Percentiles rank a stretch among this genome's conserved stretches.
phyloP scores from a whole-genome alignment of 257 asterid species.

The Apocynum venetum region DNA sequence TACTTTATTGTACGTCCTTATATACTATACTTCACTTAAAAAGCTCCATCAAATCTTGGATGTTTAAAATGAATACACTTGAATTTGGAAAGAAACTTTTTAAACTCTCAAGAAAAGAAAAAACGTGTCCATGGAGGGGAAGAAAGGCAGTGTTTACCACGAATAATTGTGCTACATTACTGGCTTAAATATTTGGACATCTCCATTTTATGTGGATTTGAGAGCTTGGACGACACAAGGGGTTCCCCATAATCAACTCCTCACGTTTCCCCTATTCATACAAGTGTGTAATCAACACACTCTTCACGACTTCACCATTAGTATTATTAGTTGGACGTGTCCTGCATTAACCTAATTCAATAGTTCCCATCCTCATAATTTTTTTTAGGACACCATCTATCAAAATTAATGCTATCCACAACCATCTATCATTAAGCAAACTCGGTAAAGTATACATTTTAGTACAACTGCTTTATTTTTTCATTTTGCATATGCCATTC shows the following conservation, averaged over 20 bases:
- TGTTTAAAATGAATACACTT: neutral
- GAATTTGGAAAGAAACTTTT: neutral
- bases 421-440: neutral
- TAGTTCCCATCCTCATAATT: too few relatives aligned
- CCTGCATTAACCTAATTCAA: too few relatives aligned
- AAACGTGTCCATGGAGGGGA: neutral
- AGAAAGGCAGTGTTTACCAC: neutral
- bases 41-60: too few relatives aligned
- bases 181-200: neutral
- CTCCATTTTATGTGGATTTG: constrained; percentile 2
- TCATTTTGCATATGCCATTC: neutral
- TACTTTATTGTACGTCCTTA: neutral
- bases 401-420: too few relatives aligned
- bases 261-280: neutral
- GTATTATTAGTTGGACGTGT: too few relatives aligned
- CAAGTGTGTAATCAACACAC: neutral
- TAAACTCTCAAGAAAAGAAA: too few relatives aligned
- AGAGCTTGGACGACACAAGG: neutral
- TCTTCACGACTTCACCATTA: neutral
- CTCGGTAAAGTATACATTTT: too few relatives aligned
- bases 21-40: neutral
- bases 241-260: neutral
- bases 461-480: neutral
- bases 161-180: neutral
- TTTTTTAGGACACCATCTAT: too few relatives aligned